Evolutionary conservation across 2,329 filamentous ascomycete species (phyloP).

Genomic region (Fusarium gaditjirri): DNA sequence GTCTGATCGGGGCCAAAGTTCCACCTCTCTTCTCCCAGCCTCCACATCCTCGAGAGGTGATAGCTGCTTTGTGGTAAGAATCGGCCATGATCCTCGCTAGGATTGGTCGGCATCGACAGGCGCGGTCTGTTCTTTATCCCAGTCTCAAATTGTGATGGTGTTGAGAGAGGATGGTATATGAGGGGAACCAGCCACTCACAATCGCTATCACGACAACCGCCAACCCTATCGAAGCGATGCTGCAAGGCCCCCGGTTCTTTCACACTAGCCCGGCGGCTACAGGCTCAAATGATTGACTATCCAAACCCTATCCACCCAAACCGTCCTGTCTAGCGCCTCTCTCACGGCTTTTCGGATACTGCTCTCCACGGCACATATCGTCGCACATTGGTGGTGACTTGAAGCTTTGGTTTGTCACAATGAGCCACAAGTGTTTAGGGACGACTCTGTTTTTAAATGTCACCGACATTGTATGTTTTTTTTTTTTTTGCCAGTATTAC

Average conservation of each 20-base stretch:
- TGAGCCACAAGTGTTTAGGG: no score
- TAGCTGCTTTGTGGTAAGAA: neutral
- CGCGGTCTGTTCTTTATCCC: no score
- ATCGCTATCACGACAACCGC: conserved; percentile 11
- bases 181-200: conserved; percentile 28
- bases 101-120: conserved; percentile 1
- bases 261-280: conserved; percentile 35
- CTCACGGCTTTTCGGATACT: no score
- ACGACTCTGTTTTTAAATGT: no score
- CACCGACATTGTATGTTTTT: no score
- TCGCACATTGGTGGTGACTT: no score
- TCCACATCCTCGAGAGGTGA: conserved; percentile 1
- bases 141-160: no score
- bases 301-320: no score
- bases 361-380: no score
- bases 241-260: conserved; percentile 30
- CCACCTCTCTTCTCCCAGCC: conserved; percentile 18
- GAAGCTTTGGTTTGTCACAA: no score
- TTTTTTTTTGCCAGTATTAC: no score
- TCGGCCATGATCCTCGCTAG: neutral
- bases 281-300: conserved; percentile 28
- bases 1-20: neutral
- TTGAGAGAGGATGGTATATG: neutral
- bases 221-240: conserved; percentile 3
- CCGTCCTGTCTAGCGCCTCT: no score